Base-by-base conservation (phyloP, 768 basidiomycete genomes). In the Leccinum fibrillosum region DNA sequence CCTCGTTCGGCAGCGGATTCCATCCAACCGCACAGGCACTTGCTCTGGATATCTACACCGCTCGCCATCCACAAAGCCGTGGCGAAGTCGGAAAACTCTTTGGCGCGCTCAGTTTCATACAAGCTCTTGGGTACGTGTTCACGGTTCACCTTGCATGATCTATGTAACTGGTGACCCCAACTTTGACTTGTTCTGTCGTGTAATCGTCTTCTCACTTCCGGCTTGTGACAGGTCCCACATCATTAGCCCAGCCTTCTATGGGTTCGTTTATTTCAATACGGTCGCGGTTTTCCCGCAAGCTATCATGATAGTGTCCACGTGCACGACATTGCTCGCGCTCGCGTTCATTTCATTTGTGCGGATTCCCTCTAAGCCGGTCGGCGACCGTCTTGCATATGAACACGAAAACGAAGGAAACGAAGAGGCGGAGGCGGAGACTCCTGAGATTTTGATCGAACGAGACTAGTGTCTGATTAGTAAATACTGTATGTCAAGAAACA, bases 81-180 rank as follows among this genome's bases (percentile, higher is more conserved):
- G 77, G 77, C 13, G 89, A 93, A 65, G 76, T 79, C 12, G 94
- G 92, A 3, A 79, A 77, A 64, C 76, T 97, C 17, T 94, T 94
- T 66, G 94, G 92, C 12, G 92, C 85, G 4, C 63, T 94, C 57
- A 85, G 86, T 56, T 89, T 94, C 28, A 62, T 92, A 4, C 83
- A 89, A 60, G 84, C 88, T 5, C 66, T 92, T 10, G 78, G 85
- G 84, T 87, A 63, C 49, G 77, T 51, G 19, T 59, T 53, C 32
- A 11, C 11, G 32, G 11, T 32, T 12, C 4, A 32, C 32, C 32
- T 32, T 32, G 32, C 32, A 32, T 32, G 11, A 11, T 32, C 10
- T 32, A 32, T 32, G 32, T 32, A 32, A 5, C 4, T 32, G 32
- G 32, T 32, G 32, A 30, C 30, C 28, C 28, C 11, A 1, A 11